Percentiles rank a stretch among this genome's conserved stretches.
Conservation (phyloP, 139 green algal species). For the Dunaliella primolecta region DNA sequence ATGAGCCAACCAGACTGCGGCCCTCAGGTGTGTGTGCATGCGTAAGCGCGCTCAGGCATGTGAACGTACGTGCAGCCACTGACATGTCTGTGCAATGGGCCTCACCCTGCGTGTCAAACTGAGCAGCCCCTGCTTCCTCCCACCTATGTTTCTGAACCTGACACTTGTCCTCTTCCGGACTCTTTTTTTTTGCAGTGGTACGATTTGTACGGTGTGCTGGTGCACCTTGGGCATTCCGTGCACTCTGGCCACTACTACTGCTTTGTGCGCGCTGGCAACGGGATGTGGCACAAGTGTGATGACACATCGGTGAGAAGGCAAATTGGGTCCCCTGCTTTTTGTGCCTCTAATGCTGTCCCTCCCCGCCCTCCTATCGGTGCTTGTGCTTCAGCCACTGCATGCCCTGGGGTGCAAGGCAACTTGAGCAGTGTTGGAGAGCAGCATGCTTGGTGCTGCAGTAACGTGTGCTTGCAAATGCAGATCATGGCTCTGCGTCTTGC, state of each 20-base stretch:
- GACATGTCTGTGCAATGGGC: no score
- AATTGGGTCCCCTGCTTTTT: no score
- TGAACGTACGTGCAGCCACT: no score
- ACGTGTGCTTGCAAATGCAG: background rate
- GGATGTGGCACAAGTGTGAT: slow-evolving; percentile 85
- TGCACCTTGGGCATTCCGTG: slow-evolving; percentile 79
- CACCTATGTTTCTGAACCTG: no score
- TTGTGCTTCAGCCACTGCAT: no score
- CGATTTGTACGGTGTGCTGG: slow-evolving; percentile 86
- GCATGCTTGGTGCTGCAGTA: background rate
- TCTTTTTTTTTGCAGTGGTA: slow-evolving; percentile 63
- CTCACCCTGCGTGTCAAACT: no score
- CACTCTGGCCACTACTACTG: slow-evolving; percentile 89
- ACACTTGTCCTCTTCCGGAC: no score
- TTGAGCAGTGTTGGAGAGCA: background rate
- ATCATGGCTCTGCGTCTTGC: background rate
- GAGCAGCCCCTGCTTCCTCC: no score
- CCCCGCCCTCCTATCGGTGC: no score
- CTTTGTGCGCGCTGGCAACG: slow-evolving; percentile 74
- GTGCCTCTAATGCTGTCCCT: no score
- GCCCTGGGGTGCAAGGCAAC: no score
- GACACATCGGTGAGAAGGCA: slow-evolving; percentile 63
- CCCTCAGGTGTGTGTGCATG: slow-evolving; percentile 11
- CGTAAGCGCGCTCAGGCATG: background rate
- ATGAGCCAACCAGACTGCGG: slow-evolving; percentile 33